These are phyloP conservation scores for Paradendryphiella salina DNA, from an alignment of 2,329 filamentous ascomycete genomes.

Conservation along the genomic window DNA sequence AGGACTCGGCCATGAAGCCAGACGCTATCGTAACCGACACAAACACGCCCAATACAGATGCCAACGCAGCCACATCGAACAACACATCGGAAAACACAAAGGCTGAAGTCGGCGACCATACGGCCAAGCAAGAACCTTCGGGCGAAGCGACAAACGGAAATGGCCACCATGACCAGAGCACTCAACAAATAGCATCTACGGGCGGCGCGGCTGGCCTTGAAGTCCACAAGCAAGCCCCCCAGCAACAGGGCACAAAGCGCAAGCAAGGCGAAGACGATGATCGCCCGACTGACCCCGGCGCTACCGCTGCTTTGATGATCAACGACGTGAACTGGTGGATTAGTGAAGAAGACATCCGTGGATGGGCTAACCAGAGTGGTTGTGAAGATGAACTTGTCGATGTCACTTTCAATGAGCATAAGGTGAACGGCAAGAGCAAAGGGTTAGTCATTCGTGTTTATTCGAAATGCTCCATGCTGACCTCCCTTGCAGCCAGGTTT, in stretches of 20 bases:
- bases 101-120: slow-evolving; percentile 15
- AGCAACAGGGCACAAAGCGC: slow-evolving; percentile 63
- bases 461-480: slow-evolving; percentile 11
- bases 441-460: slow-evolving; percentile 63
- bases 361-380: slow-evolving; percentile 77
- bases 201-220: slow-evolving; percentile 45
- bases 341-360: slow-evolving; percentile 84
- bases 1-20: slow-evolving; percentile 30
- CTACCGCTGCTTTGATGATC: slow-evolving; percentile 75
- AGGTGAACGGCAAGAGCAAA: slow-evolving; percentile 98
- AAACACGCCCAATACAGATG: slow-evolving; percentile 40
- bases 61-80: slow-evolving; percentile 25
- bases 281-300: slow-evolving; percentile 60
- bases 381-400: slow-evolving; percentile 87
- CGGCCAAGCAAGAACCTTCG: slow-evolving; percentile 27
- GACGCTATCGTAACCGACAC: slow-evolving; percentile 33
- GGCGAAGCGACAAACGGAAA: slow-evolving; percentile 28
- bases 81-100: slow-evolving; percentile 16
- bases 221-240: slow-evolving; percentile 50
- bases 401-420: slow-evolving; percentile 96
- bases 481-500: slow-evolving; percentile 63
- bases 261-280: slow-evolving; percentile 60
- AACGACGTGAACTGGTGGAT: slow-evolving; percentile 97
- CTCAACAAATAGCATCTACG: slow-evolving; percentile 52
- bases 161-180: slow-evolving; percentile 34